Base-by-base conservation (phyloP, 139 green algal species). In the Ettlia oleoabundans region DNA sequence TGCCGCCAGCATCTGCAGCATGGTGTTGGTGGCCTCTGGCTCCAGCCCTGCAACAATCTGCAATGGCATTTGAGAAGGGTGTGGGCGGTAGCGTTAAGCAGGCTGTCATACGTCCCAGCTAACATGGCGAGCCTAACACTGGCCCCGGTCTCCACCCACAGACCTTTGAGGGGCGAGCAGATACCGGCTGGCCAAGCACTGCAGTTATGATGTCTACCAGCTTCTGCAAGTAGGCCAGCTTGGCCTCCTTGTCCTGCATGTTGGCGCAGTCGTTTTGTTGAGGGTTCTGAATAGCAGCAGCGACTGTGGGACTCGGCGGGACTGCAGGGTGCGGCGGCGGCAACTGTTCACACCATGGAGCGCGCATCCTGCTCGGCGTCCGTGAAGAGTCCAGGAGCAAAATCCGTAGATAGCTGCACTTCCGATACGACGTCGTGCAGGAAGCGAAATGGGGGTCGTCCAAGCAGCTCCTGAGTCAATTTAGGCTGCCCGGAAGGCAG, bases 21-120 rank as follows among this genome's bases (percentile, higher is more conserved):
- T 96, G 0, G 82, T 21, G 72, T 97, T 97, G 47, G 94, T 97
- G 42, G 90, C 86, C 71, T 97, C 94, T 3, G 94, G 90, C 88
- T 97, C 94, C 65, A 95, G 70, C 6, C 94, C 94, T 18, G 94
- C 94, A 53, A 97, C 92, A 72, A 97, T 92, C 92, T 94, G 83
- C 74, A 85, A 9, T 28, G n/a, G 28, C 26, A 63, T 13, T 7
- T 1, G 28, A 28, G n/a, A n/a, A n/a, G n/a, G n/a, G n/a, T n/a
- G n/a, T n/a, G n/a, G n/a, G n/a, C n/a, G n/a, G n/a, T n/a, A n/a
- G n/a, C n/a, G n/a, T n/a, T n/a, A n/a, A n/a, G n/a, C n/a, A n/a
- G n/a, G n/a, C n/a, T n/a, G n/a, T n/a, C n/a, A n/a, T n/a, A n/a
- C n/a, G n/a, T n/a, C n/a, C n/a, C n/a, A n/a, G n/a, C n/a, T n/a